phyloP scores from a whole-genome alignment of 176 grass and related monocot genomes.

The Bonia amplexicaulis region DNA sequence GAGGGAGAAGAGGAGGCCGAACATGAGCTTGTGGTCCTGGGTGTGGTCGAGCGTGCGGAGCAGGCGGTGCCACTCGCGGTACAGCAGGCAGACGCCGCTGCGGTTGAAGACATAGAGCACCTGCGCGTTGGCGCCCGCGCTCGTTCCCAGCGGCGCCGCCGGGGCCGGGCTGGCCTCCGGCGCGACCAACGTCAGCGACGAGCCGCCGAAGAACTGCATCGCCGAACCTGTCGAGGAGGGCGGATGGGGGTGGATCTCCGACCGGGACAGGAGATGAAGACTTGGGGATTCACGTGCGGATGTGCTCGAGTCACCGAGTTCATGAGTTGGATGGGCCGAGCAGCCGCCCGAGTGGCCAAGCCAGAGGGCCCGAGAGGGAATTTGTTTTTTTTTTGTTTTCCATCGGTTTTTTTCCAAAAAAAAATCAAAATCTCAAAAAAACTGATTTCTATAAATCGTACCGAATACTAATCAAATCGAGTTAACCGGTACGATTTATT shows the following conservation, averaged over 20 bases:
- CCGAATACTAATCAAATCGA: too few species aligned
- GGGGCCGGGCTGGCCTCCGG: conserved; percentile 55
- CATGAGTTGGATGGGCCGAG: too few species aligned
- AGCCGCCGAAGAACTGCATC: conserved; percentile 93
- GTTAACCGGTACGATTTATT: too few species aligned
- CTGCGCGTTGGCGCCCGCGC: conserved; percentile 61
- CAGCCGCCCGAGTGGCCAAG: too few species aligned
- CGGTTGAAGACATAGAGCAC: conserved; percentile 96
- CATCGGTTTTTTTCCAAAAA: too few species aligned
- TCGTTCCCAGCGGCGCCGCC: conserved; percentile 63
- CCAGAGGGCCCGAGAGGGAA: too few species aligned
- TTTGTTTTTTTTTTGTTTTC: too few species aligned
- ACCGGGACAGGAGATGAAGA: neutral
- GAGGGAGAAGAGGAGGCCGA: conserved; percentile 93
- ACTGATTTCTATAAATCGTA: too few species aligned
- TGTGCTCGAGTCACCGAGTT: too few species aligned
- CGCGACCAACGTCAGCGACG: conserved; percentile 42
- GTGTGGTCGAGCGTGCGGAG: conserved; percentile 59
- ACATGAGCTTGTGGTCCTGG: conserved; percentile 97
- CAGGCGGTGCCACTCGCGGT: conserved; percentile 42
- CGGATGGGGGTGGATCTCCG: conserved; percentile 15
- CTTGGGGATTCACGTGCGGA: too few species aligned
- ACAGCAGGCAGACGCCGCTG: conserved; percentile 74
- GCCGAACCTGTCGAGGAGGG: neutral
- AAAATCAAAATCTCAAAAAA: too few species aligned